phyloP scores from a whole-genome alignment of 176 grass and related monocot species.

The Aechmea fasciata region DNA sequence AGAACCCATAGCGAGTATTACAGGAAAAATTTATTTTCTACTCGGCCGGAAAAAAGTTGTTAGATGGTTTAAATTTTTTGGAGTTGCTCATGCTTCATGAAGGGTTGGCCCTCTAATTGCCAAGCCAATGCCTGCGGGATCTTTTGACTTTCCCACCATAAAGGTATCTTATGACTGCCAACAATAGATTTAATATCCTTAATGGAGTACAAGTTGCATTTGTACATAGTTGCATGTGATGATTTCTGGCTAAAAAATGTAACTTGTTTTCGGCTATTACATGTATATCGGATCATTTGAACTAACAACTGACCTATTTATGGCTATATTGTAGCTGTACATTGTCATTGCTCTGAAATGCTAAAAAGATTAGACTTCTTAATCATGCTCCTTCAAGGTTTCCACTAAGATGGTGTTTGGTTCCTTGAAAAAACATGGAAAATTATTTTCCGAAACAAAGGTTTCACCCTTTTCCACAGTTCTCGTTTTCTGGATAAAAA shows the following conservation, averaged over 20 bases:
- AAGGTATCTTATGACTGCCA: conserved; percentile 1
- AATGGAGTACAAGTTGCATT: neutral
- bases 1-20: conserved; percentile 37
- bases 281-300: neutral
- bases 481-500: no score
- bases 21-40: conserved; percentile 37
- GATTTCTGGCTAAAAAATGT: neutral
- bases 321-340: neutral
- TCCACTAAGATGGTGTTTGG: no score
- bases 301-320: neutral
- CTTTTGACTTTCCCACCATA: neutral
- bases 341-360: neutral
- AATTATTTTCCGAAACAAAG: no score
- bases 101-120: neutral
- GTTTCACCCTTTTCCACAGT: no score
- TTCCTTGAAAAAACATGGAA: no score
- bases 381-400: neutral
- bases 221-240: neutral
- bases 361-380: neutral
- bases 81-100: neutral
- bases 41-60: conserved; percentile 18
- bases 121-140: neutral
- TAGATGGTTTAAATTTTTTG: conserved; percentile 18
- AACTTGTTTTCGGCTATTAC: neutral
- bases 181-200: conserved; percentile 4